Evolutionary conservation across 768 basidiomycete genomes (phyloP), one percentile per base, ranked within the genome.

Genomic region (Infundibulicybe gibba): DNA sequence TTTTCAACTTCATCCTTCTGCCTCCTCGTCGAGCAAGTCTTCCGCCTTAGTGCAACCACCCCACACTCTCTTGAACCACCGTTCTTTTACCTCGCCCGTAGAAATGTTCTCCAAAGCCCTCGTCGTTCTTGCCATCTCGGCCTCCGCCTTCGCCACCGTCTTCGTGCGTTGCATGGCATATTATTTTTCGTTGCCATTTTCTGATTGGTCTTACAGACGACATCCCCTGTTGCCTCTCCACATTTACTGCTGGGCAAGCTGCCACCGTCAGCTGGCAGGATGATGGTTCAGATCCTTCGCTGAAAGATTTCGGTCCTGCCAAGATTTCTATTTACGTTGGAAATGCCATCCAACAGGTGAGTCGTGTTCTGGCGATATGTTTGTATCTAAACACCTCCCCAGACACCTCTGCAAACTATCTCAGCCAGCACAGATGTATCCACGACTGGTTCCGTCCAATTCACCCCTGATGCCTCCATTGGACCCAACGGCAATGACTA

Each of bases 321-420:
- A 67, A 61, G 38, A 66, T 88, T 34, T 76, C 72, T 32, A 74
- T 91, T 64, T 89, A 80, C 53, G 74, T 65, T 44, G 88, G 88
- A 37, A 87, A 78, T 58, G 64, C 72, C 25, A 62, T 58, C 10
- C 68, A 79, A 54, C 87, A 90, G 78, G 87, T 85, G 39, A 14
- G 65, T 38, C 6, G 35, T 38, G 4, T 38, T 10, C 10, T 19
- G 14, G 17, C 17, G 35, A 10, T 4, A 38, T 19, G 35, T 38
- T 6, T 38, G 10, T 19, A 10, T 10, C 10, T 19, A 38, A 14
- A 3, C 35, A 38, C 35, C 4, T 15, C 30, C 15, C 46, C 44
- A 72, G 87, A 85, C 83, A 3, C 55, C 54, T 5, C 66, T 90
- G 31, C 86, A 87, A 62, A 44, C 52, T 4, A 70, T 90, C 44